phyloP scores from a whole-genome alignment of 306 rosid genomes.

The Castanospermum australe region DNA sequence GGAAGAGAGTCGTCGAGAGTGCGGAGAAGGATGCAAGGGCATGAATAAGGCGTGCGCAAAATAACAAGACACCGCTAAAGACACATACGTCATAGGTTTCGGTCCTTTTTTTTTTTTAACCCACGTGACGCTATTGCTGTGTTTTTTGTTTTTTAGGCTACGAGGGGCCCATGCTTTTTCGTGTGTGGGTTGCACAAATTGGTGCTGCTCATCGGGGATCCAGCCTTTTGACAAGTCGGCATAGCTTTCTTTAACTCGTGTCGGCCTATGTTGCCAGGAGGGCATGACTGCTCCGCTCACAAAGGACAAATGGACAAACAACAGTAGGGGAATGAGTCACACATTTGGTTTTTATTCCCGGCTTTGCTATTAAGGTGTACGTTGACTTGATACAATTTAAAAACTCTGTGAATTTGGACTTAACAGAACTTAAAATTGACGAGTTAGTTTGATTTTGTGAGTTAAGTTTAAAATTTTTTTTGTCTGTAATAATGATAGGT shows the following conservation, averaged over 20 bases:
- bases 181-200: background rate
- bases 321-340: too few species aligned
- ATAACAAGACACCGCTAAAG: background rate
- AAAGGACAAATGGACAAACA: background rate
- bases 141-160: background rate
- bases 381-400: too few species aligned
- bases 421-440: too few species aligned
- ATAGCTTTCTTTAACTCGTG: background rate
- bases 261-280: background rate
- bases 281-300: background rate
- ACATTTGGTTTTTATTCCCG: too few species aligned
- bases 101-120: background rate
- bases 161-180: conserved; percentile 1
- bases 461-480: too few species aligned
- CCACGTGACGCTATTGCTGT: conserved; percentile 25
- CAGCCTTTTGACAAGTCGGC: background rate
- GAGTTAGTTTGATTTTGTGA: too few species aligned
- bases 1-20: background rate
- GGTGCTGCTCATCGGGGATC: background rate
- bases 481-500: too few species aligned
- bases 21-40: background rate
- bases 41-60: conserved; percentile 66
- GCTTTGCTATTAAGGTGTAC: too few species aligned
- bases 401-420: too few species aligned
- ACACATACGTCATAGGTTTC: background rate